Base-by-base conservation (phyloP, 2,329 filamentous ascomycete genomes). In the Colletotrichum gigasporum region DNA sequence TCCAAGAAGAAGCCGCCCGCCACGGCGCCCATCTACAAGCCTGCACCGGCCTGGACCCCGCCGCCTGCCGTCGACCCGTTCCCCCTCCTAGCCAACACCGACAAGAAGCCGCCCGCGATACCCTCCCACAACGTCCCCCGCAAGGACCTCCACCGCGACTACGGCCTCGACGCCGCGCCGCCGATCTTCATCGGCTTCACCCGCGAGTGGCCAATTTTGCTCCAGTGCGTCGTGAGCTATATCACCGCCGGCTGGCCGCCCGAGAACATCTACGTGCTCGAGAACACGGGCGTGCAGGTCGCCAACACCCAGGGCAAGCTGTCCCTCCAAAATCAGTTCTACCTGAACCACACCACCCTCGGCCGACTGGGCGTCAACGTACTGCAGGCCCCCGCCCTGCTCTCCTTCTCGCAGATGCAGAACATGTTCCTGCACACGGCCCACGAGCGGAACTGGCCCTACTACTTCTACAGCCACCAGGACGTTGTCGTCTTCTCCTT, bases 141-240 rank as follows among this genome's bases (percentile, higher is more conserved):
- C 14, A 67, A 73, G 37, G 74, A 80, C 58, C 70, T 78, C 4
- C 76, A 79, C 69, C 75, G 75, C 53, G 73, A 76, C 4, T 78
- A 80, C 56, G 75, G 74, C 55, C 69, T 82, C 45, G 71, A 75
- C 4, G 65, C 74, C 34, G 69, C 75, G 5, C 82, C 86, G 3
- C 85, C 86, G 2, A 78, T 89, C 8, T 76, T 88, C 50, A 86
- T 88, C 64, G 83, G 85, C n/a, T 89, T 88, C 74, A 87, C 85
- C 0, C 78, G 85, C 32, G 82, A 82, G 58, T 87, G 82, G 81
- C 80, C 81, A 2, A 75, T 88, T 60, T 77, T 89, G 1, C 79
- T 85, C 12, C 86, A 88, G 73, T 77, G 81, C 3, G 81, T 88
- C 1, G 79, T 86, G 9, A 82, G 79, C 10, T 89, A 88, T 71